phyloP scores from a whole-genome alignment of 176 grass and related monocot species.

The Aegilops tauschii region DNA sequence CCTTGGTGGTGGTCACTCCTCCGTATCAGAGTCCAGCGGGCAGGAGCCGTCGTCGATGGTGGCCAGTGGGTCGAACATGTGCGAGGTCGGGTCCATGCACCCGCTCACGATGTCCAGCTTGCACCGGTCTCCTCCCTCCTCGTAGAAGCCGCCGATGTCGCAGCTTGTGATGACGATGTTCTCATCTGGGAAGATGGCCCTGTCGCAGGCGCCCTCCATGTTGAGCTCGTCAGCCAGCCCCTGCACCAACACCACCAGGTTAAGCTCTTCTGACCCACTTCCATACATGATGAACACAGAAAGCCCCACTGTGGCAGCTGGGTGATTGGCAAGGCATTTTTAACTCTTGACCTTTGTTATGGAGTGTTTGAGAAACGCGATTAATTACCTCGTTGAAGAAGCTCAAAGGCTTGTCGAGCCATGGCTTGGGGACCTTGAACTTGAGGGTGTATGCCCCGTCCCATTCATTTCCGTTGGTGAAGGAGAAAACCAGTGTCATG shows the following conservation, averaged over 20 bases:
- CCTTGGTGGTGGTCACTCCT: conserved; percentile 31
- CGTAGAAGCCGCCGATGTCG: conserved; percentile 67
- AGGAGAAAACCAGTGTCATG: conserved; percentile 77
- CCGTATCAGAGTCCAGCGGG: conserved; percentile 43
- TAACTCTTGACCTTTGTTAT: neutral
- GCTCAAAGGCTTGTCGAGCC: conserved; percentile 65
- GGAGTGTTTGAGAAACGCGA: neutral
- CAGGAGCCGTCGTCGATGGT: conserved; percentile 81
- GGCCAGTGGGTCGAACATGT: conserved; percentile 66
- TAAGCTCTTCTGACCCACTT: neutral
- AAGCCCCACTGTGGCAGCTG: neutral
- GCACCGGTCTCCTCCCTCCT: conserved; percentile 76
- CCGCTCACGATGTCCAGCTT: conserved; percentile 82
- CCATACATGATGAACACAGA: neutral
- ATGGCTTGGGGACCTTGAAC: conserved; percentile 68
- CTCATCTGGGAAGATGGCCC: conserved; percentile 80
- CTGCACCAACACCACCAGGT: conserved; percentile 10
- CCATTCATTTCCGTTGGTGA: conserved; percentile 88
- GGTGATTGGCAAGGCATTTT: neutral
- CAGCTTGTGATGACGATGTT: conserved; percentile 84
- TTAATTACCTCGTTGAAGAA: conserved; percentile 77
- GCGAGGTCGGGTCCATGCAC: conserved; percentile 81
- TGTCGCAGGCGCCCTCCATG: conserved; percentile 75
- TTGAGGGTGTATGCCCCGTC: conserved; percentile 81
- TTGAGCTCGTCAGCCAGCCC: conserved; percentile 77